A percentile compares a stretch with the other conserved stretches of the same genome.
Conservation (phyloP, 2,329 filamentous ascomycete genomes). For the Hypoxylon sp. region DNA sequence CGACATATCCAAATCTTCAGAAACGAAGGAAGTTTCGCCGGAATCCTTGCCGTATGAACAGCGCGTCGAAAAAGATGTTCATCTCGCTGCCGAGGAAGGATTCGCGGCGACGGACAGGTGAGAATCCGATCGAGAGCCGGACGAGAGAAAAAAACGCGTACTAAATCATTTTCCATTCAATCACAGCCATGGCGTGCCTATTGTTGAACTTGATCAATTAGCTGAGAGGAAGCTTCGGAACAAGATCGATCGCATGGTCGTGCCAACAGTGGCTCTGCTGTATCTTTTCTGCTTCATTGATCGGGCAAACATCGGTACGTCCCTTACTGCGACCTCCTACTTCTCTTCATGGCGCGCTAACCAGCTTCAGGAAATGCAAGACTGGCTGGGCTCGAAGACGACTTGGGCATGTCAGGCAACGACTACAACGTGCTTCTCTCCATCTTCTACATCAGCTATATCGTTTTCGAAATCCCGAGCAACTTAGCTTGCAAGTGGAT, state of each 20-base stretch:
- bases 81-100: conserved; percentile 56
- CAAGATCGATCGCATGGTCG: conserved; percentile 72
- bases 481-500: conserved; percentile 77
- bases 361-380: conserved; percentile 70
- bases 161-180: conserved; percentile 20
- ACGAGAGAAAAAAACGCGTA: neutral
- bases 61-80: conserved; percentile 37
- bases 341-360: neutral
- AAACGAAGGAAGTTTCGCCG: conserved; percentile 15
- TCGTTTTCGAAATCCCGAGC: conserved; percentile 76
- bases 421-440: conserved; percentile 78
- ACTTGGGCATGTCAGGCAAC: conserved; percentile 69
- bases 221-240: conserved; percentile 67
- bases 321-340: neutral
- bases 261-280: conserved; percentile 72
- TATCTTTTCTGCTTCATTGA: conserved; percentile 80
- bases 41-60: conserved; percentile 19
- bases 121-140: conserved; percentile 22
- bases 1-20: conserved; percentile 13
- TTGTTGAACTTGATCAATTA: conserved; percentile 65
- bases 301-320: conserved; percentile 73
- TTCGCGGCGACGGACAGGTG: conserved; percentile 61
- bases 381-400: conserved; percentile 72
- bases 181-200: conserved; percentile 60
- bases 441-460: conserved; percentile 79